A percentile compares a stretch with the other conserved stretches of the same genome.
Conservation (phyloP, 257 asterid species). For the Solanum megistacrolobum region DNA sequence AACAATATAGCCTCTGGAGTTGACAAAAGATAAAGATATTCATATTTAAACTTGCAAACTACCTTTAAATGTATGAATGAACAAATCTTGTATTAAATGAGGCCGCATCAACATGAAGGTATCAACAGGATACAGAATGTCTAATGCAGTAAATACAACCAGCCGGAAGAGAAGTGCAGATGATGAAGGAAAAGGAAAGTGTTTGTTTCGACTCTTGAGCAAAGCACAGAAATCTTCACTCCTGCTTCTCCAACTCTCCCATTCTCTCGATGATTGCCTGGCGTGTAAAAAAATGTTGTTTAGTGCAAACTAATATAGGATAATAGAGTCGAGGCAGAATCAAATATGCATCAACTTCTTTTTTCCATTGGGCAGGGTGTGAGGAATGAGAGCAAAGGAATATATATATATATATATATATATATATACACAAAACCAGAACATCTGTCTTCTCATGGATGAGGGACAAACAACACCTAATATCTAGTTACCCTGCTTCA, state of each 20-base stretch:
- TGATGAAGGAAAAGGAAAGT: neutral
- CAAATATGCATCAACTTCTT: neutral
- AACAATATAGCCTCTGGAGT: neutral
- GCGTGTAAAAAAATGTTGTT: neutral
- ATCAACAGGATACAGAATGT: neutral
- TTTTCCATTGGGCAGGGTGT: neutral
- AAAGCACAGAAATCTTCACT: constrained; percentile 12
- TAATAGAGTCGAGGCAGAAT: neutral
- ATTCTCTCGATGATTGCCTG: constrained; percentile 95
- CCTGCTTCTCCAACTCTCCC: constrained; percentile 92
- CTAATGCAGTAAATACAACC: neutral
- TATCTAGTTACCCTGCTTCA: neutral
- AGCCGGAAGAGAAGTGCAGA: neutral
- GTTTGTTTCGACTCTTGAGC: neutral
- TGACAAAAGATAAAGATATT: neutral
- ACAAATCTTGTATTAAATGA: neutral
- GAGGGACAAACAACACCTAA: neutral
- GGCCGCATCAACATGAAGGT: neutral
- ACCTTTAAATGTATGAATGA: neutral
- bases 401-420: neutral
- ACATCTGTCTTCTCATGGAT: neutral
- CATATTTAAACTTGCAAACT: neutral
- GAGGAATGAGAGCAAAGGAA: neutral
- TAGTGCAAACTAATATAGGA: too few species aligned
- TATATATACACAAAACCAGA: neutral